A percentile compares a stretch with the other conserved stretches of the same genome.
These are phyloP conservation scores for Bipolaris gigantea DNA, from an alignment of 2,329 filamentous ascomycete genomes.

Conservation along the genomic window DNA sequence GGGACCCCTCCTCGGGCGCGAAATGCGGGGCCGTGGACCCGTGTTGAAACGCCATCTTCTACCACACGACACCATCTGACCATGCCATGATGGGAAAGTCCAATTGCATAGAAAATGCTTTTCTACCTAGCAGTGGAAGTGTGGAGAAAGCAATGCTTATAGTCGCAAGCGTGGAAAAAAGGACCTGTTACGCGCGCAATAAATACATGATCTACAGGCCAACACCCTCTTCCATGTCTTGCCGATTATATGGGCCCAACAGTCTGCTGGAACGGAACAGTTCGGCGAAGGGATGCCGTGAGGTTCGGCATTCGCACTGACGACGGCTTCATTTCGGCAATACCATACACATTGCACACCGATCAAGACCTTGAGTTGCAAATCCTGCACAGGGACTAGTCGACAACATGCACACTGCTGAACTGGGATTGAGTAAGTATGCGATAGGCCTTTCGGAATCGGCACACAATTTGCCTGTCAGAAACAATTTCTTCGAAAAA, in stretches of 20 bases:
- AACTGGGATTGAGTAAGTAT: neutral
- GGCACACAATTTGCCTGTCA: neutral
- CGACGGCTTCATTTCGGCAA: neutral
- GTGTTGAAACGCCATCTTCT: neutral
- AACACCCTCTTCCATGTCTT: neutral
- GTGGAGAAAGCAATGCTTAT: neutral
- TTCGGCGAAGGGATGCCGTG: neutral
- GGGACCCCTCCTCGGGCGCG: neutral
- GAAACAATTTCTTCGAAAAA: neutral
- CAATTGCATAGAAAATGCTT: neutral
- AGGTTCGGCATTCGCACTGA: neutral
- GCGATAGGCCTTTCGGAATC: neutral
- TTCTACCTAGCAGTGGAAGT: neutral
- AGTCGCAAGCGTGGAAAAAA: neutral
- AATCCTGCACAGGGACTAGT: neutral
- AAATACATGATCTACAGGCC: neutral
- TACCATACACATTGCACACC: neutral
- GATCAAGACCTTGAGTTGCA: neutral
- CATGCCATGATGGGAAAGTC: neutral
- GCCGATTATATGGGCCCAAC: neutral
- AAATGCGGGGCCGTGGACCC: neutral
- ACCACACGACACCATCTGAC: neutral
- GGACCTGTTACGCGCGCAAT: neutral
- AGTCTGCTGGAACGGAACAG: neutral
- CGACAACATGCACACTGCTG: neutral